Conservation (phyloP, 257 asterid species). For the Asclepias syriaca region DNA sequence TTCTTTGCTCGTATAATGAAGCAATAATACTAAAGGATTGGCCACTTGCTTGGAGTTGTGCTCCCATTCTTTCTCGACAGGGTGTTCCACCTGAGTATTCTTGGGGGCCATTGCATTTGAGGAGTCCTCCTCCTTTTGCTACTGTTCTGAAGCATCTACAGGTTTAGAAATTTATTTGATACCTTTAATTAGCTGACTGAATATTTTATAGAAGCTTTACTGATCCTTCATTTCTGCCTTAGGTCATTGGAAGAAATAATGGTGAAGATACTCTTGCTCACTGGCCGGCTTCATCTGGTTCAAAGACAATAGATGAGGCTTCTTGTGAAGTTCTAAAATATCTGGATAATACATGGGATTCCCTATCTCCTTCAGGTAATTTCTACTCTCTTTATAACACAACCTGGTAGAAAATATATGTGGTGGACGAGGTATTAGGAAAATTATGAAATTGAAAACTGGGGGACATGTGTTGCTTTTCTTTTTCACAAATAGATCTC, state of each 20-base stretch:
- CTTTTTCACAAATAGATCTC: neutral
- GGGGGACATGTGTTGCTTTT: neutral
- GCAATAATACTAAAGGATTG: conserved; percentile 81
- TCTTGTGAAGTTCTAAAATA: conserved; percentile 71
- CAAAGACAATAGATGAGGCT: conserved; percentile 82
- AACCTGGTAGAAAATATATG: neutral
- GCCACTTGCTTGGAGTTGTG: conserved; percentile 96
- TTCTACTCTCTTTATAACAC: conserved; percentile 1
- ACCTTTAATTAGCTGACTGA: neutral
- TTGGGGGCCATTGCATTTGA: conserved; percentile 78
- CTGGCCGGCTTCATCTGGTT: conserved; percentile 79
- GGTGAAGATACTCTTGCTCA: conserved; percentile 96
- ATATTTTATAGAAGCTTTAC: neutral
- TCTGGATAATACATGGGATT: conserved; percentile 64
- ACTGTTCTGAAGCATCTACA: conserved; percentile 71
- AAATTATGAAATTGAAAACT: neutral
- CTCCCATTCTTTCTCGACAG: conserved; percentile 80
- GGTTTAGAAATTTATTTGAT: conserved; percentile 36
- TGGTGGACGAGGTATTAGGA: neutral
- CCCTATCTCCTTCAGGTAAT: conserved; percentile 78
- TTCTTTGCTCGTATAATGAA: conserved; percentile 77
- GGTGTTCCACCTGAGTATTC: conserved; percentile 90
- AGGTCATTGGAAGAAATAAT: conserved; percentile 72
- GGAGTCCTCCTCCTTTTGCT: conserved; percentile 80
- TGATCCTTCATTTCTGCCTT: conserved; percentile 13